phyloP scores from a whole-genome alignment of 179 eudicot genomes.

The Sideroxylon spinosum region DNA sequence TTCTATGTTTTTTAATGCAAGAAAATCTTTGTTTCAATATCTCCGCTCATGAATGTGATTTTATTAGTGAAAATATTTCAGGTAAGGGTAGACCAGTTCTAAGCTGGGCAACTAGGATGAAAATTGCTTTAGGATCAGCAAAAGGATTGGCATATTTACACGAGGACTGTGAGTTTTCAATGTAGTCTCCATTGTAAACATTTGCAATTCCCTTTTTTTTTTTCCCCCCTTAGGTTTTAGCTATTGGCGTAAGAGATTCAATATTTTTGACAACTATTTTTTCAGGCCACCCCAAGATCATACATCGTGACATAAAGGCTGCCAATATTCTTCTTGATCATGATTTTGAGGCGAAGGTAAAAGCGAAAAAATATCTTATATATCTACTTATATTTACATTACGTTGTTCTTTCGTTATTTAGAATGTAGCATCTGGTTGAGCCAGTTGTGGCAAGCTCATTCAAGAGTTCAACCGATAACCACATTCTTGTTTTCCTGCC shows the following conservation, averaged over 20 bases:
- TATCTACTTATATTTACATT: not conserved
- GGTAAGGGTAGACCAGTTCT: constrained; percentile 53
- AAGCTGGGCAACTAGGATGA: constrained; percentile 69
- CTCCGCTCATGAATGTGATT: not conserved
- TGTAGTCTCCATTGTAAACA: not conserved
- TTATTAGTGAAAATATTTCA: constrained; percentile 21
- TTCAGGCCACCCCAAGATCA: constrained; percentile 80
- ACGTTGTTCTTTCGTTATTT: not conserved
- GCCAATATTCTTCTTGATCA: constrained; percentile 74
- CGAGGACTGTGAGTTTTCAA: constrained; percentile 65
- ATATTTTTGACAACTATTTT: not conserved
- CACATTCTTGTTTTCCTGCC: not conserved
- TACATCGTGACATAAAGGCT: constrained; percentile 87
- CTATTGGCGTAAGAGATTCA: not conserved
- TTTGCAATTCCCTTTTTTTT: not conserved
- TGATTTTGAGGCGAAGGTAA: constrained; percentile 77
- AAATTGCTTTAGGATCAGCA: constrained; percentile 72
- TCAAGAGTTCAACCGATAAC: not conserved
- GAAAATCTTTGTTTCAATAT: not conserved
- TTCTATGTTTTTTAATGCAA: not conserved
- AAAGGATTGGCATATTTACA: constrained; percentile 82
- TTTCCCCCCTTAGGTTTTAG: not conserved
- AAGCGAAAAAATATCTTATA: not conserved
- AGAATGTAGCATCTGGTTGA: not conserved
- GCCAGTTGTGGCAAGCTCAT: not conserved